phyloP scores from a whole-genome alignment of 257 asterid genomes.

The Scutellaria minor region DNA sequence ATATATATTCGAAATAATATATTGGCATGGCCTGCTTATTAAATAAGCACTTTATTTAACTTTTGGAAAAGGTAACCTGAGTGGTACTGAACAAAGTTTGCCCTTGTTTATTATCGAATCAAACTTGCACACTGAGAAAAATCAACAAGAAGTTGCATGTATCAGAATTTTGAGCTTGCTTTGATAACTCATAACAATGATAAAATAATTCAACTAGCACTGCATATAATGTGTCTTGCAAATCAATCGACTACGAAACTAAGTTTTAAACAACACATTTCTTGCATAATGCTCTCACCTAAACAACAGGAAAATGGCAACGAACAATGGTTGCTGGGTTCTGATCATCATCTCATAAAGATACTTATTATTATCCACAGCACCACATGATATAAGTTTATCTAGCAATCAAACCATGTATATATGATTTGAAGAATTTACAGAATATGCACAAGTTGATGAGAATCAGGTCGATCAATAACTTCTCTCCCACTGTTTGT shows the following conservation, averaged over 20 bases:
- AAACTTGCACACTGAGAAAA: background rate
- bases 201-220: background rate
- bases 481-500: constrained; percentile 16
- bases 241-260: background rate
- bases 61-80: too few species aligned
- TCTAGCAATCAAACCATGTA: constrained; percentile 5
- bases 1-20: too few species aligned
- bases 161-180: background rate
- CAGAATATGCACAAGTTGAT: constrained; percentile 36
- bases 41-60: too few species aligned
- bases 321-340: constrained; percentile 15
- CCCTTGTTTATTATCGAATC: background rate
- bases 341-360: background rate
- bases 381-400: constrained; percentile 21
- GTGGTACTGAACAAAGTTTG: background rate
- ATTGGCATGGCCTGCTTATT: too few species aligned
- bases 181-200: background rate
- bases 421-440: constrained; percentile 32
- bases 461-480: constrained; percentile 22
- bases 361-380: constrained; percentile 2
- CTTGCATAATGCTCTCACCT: constrained; percentile 18
- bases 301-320: constrained; percentile 12
- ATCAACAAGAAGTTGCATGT: background rate
- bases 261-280: constrained; percentile 8
- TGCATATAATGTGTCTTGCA: background rate